Percentiles rank a stretch among this genome's conserved stretches.
phyloP scores from a whole-genome alignment of 2,329 filamentous ascomycete genomes.

The Epichloe typhina region DNA sequence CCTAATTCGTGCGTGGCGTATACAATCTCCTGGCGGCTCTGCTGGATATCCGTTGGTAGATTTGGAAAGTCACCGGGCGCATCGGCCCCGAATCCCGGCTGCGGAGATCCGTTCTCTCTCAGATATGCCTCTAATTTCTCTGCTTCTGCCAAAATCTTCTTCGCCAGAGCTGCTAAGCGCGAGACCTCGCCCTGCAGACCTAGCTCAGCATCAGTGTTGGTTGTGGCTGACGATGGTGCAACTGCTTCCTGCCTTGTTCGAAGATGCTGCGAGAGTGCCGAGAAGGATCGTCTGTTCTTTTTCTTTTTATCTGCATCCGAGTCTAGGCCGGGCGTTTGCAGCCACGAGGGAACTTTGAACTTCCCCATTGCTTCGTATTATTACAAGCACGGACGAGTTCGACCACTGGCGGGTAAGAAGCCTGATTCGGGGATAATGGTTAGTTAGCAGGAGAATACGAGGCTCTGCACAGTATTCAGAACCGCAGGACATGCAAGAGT shows the following conservation, averaged over 20 bases:
- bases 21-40: constrained; percentile 32
- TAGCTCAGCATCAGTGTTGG: neutral
- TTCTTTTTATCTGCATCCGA: constrained; percentile 20
- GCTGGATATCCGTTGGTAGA: constrained; percentile 31
- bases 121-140: constrained; percentile 36
- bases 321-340: constrained; percentile 13
- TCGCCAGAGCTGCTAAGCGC: constrained; percentile 31
- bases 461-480: neutral
- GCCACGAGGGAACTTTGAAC: constrained; percentile 22
- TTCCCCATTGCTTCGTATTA: constrained; percentile 16
- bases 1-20: constrained; percentile 35
- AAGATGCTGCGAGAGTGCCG: constrained; percentile 14
- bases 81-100: constrained; percentile 32
- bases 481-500: neutral
- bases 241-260: constrained; percentile 10
- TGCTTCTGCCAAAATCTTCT: constrained; percentile 33
- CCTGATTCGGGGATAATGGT: neutral
- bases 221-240: neutral
- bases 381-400: neutral
- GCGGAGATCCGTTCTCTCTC: constrained; percentile 24
- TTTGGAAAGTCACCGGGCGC: constrained; percentile 32
- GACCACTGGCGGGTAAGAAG: neutral
- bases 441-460: neutral
- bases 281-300: constrained; percentile 21
- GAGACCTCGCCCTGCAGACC: constrained; percentile 14